phyloP scores from a whole-genome alignment of 2,329 filamentous ascomycete genomes.

The Diaporthe batatas region DNA sequence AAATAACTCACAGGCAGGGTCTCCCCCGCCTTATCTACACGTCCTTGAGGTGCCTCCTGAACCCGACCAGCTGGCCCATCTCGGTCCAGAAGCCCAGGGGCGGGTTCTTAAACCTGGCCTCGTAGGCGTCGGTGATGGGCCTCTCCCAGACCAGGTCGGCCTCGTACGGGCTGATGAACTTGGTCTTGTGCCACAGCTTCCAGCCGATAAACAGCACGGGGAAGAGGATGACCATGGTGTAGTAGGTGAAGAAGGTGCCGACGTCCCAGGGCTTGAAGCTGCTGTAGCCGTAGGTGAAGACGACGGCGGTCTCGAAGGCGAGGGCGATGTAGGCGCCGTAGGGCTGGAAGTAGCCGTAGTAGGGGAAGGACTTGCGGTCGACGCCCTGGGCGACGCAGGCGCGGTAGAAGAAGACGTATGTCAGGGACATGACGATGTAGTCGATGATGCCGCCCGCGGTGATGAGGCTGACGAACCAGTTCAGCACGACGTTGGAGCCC shows the following conservation, averaged over 20 bases:
- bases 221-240: conserved; percentile 69
- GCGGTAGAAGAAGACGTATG: conserved; percentile 42
- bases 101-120: conserved; percentile 35
- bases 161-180: conserved; percentile 65
- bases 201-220: conserved; percentile 69
- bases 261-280: conserved; percentile 49
- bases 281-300: conserved; percentile 68
- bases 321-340: conserved; percentile 66
- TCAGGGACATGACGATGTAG: conserved; percentile 64
- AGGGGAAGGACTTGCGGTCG: conserved; percentile 65
- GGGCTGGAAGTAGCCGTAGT: conserved; percentile 70
- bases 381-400: conserved; percentile 40
- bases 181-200: conserved; percentile 74
- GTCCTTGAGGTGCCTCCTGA: conserved; percentile 39
- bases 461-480: conserved; percentile 68
- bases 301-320: conserved; percentile 57
- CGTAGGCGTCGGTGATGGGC: conserved; percentile 67
- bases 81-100: conserved; percentile 42
- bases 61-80: conserved; percentile 36
- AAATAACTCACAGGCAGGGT: neutral
- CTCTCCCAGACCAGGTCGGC: conserved; percentile 72
- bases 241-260: conserved; percentile 58
- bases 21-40: neutral
- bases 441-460: conserved; percentile 72
- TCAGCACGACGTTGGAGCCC: conserved; percentile 45